Conservation (phyloP, 2,329 filamentous ascomycete genomes). For the Penicillium sp. region DNA sequence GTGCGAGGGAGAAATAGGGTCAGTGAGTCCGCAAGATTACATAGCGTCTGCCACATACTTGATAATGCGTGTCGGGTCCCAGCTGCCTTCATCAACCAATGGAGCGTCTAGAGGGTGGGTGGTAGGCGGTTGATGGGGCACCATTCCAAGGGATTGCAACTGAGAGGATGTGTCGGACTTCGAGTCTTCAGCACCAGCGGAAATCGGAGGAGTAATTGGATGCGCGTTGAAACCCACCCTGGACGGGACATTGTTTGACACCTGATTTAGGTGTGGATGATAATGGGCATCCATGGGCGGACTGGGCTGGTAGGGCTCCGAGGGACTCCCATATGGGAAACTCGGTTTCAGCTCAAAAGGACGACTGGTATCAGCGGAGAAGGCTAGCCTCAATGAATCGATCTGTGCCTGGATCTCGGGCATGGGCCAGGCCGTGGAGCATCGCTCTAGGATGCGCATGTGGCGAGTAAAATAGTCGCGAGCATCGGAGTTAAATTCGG, state of each 20-base stretch:
- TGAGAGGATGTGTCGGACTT: constrained; percentile 71
- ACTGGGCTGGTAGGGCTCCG: constrained; percentile 60
- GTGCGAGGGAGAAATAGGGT: constrained; percentile 18
- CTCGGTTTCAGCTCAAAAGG: constrained; percentile 85
- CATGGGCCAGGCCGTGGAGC: constrained; percentile 79
- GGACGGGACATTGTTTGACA: constrained; percentile 44
- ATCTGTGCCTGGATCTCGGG: constrained; percentile 88
- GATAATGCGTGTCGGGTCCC: constrained; percentile 87
- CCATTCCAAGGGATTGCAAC: constrained; percentile 59
- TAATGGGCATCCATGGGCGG: constrained; percentile 55
- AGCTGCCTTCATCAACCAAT: constrained; percentile 66
- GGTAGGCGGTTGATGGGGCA: constrained; percentile 36
- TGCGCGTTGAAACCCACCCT: constrained; percentile 56
- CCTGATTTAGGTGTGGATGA: constrained; percentile 51
- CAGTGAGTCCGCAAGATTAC: constrained; percentile 14
- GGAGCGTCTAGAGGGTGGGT: constrained; percentile 52
- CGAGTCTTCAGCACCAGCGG: constrained; percentile 67
- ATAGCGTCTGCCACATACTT: constrained; percentile 62
- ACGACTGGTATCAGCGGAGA: constrained; percentile 79
- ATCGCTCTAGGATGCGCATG: constrained; percentile 88
- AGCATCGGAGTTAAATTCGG: constrained; percentile 79
- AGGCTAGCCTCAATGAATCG: constrained; percentile 82
- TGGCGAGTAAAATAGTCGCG: constrained; percentile 87
- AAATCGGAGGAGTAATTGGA: constrained; percentile 78
- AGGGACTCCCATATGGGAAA: constrained; percentile 83